Percentiles rank a stretch among this genome's conserved stretches.
These are phyloP conservation scores for Ilex paraguariensis DNA, from an alignment of 305 asterid genomes.

Conservation along the genomic window DNA sequence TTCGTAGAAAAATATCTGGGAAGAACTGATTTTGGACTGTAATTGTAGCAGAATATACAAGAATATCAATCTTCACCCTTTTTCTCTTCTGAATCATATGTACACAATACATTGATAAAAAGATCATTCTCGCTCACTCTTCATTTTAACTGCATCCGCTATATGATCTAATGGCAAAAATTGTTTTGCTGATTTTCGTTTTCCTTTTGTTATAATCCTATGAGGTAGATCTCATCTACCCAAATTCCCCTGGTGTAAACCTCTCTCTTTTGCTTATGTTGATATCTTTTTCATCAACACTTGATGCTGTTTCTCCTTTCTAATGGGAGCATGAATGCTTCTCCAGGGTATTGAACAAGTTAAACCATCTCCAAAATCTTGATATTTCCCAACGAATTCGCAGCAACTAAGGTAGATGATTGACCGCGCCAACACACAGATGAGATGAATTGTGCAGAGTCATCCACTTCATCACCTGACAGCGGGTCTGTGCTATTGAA, in stretches of 20 bases:
- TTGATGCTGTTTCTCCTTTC: background rate
- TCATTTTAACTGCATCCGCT: conserved; percentile 18
- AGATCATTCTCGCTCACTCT: conserved; percentile 2
- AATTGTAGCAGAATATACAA: conserved; percentile 39
- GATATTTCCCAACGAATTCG: conserved; percentile 88
- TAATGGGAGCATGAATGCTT: background rate
- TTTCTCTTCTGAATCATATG: conserved; percentile 13
- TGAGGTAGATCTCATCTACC: background rate
- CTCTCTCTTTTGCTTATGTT: too few relatives aligned
- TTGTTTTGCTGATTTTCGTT: conserved; percentile 14
- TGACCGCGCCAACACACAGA: conserved; percentile 96
- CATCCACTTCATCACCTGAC: conserved; percentile 71
- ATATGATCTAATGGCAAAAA: conserved; percentile 20
- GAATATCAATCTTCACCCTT: conserved; percentile 20
- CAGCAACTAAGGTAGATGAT: conserved; percentile 85
- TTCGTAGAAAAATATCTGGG: background rate
- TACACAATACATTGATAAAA: conserved; percentile 7
- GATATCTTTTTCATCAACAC: background rate
- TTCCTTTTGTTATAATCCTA: conserved; percentile 19
- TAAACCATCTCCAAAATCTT: conserved; percentile 93
- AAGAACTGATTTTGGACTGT: conserved; percentile 3
- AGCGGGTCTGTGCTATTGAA: conserved; percentile 59
- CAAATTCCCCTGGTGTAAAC: too few relatives aligned
- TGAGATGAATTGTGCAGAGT: conserved; percentile 75
- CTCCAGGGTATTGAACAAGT: conserved; percentile 1